phyloP scores from a whole-genome alignment of 768 basidiomycete species.

The Macrolepiota dolichaula region DNA sequence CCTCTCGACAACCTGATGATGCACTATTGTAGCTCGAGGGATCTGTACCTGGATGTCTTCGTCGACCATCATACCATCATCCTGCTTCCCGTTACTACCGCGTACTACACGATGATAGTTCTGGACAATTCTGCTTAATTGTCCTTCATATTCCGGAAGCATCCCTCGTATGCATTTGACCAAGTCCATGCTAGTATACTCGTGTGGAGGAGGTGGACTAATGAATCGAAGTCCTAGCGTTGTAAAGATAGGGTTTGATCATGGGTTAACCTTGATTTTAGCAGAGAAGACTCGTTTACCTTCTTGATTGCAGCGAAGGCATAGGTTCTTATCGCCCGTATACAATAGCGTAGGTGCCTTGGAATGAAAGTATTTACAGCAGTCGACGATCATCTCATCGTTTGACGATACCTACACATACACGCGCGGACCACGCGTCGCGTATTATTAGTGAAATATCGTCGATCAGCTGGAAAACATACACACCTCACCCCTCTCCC shows the following conservation, averaged over 20 bases:
- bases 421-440: not conserved
- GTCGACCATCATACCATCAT: constrained; percentile 10
- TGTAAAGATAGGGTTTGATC: not conserved
- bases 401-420: not conserved
- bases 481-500: constrained; percentile 42
- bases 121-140: not conserved
- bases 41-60: constrained; percentile 2
- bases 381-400: constrained; percentile 74
- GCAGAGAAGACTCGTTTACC: constrained; percentile 21
- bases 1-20: constrained; percentile 6
- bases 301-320: constrained; percentile 35
- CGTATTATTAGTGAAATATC: not conserved
- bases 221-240: constrained; percentile 33
- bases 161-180: constrained; percentile 30
- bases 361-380: constrained; percentile 59
- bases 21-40: constrained; percentile 8
- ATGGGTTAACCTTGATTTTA: not conserved
- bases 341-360: constrained; percentile 52
- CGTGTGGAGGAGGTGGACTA: constrained; percentile 25
- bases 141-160: not conserved
- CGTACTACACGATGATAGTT: not conserved
- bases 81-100: not conserved
- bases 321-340: constrained; percentile 68
- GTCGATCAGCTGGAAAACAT: not conserved
- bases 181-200: constrained; percentile 52